Base-by-base conservation (phyloP, 805 yeast genomes). In the Starmera quercuum region DNA sequence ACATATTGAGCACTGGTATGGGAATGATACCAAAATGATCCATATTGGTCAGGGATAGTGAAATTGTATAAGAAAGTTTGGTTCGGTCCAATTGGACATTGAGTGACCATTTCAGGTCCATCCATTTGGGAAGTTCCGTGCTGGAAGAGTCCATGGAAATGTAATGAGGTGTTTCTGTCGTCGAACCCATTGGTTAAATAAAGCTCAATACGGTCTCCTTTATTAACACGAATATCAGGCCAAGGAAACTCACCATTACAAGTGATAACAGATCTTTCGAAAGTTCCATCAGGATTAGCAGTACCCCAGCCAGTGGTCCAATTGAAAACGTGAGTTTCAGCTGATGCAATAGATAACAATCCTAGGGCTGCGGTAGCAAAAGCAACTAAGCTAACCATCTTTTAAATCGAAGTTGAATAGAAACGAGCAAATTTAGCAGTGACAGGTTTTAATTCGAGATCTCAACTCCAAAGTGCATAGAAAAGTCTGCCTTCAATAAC, bases 1-100 rank as follows among this genome's bases (percentile, higher is more conserved):
- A 92, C 88, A 51, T 87, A 87, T 61, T 88, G 95, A 47, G 88
- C 90, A 16, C 70, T 60, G 23, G 88, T 76, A 63, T 92, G 98
- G 20, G 97, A 85, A 61, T 92, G 98, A 68, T 90, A 92, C 98
- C 98, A 92, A 69, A 68, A 92, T 14, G 95, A 73, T 51, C 98
- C 98, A 37, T 68, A 75, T 61, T 92, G 96, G 39, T 56, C 58
- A 32, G 73, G 73, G 40, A 87, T 85, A 19, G 95, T 82, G 61
- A 92, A 92, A 66, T 90, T 87, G 68, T 92, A 92, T 42, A 79
- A 59, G 61, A 75, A 66, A 14, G 83, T 71, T 40, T 73, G 72
- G 35, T 83, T 83, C 6, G 94, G 82, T n/a, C 83, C 78, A 44
- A 86, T 79, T 20, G 95, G 95, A 70, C 97, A 92, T 61, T 90